These are phyloP conservation scores for Rhizomucor pusillus DNA, from an alignment of 371 early-diverging fungal species.

Conservation along the genomic window DNA sequence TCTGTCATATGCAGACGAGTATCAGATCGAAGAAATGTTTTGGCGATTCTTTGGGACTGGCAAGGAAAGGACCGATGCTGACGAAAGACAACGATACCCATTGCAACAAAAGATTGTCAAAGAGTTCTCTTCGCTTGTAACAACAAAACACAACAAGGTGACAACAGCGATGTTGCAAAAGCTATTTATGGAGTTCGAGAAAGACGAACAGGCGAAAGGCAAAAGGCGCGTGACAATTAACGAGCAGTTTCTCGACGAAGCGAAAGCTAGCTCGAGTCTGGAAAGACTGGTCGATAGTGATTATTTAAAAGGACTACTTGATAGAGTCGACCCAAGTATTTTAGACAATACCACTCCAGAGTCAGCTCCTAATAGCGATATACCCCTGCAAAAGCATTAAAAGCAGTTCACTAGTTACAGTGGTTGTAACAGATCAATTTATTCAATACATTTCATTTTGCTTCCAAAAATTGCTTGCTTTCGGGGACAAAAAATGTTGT, in stretches of 20 bases:
- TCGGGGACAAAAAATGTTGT: too few species aligned
- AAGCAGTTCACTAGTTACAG: too few species aligned
- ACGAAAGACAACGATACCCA: background rate
- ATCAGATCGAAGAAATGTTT: slow-evolving; percentile 66
- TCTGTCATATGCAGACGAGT: slow-evolving; percentile 71
- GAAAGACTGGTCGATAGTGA: background rate
- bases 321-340: background rate
- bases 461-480: too few species aligned
- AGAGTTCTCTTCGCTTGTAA: background rate
- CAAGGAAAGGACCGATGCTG: background rate
- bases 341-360: too few species aligned
- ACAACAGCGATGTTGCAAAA: background rate
- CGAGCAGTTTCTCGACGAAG: background rate
- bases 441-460: too few species aligned
- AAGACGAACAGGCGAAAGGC: background rate
- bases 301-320: background rate
- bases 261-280: background rate
- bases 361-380: too few species aligned
- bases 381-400: too few species aligned
- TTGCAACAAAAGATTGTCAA: background rate
- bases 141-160: background rate
- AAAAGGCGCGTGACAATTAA: background rate
- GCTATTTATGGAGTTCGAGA: slow-evolving; percentile 1
- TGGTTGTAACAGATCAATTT: too few species aligned
- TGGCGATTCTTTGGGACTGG: slow-evolving; percentile 36